These are phyloP conservation scores for Colletotrichum karsti DNA, from an alignment of 2,329 filamentous ascomycete species.

Conservation along the genomic window DNA sequence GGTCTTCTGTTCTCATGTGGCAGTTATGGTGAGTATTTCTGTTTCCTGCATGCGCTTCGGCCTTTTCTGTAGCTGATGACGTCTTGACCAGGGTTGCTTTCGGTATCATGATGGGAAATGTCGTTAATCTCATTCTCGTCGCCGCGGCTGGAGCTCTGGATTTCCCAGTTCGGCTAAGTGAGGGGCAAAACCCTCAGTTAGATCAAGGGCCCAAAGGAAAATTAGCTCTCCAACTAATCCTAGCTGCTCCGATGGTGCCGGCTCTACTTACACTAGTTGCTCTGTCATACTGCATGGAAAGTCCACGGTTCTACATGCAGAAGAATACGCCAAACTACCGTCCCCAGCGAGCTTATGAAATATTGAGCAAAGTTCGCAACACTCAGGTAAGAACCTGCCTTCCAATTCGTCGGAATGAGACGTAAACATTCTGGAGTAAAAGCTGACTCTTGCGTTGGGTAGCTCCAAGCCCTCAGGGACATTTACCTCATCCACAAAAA, in stretches of 20 bases:
- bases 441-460: neutral
- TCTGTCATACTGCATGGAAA: neutral
- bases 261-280: neutral
- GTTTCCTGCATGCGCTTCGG: neutral
- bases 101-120: neutral
- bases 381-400: neutral
- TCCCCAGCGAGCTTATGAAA: neutral
- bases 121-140: neutral
- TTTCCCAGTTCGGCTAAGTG: neutral
- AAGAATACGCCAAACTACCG: neutral
- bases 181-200: neutral
- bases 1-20: neutral
- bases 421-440: neutral
- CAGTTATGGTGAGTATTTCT: neutral
- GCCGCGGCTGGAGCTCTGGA: neutral
- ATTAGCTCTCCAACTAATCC: neutral
- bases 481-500: neutral
- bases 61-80: too few relatives aligned
- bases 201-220: neutral
- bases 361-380: neutral
- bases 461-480: neutral
- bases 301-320: constrained; percentile 1
- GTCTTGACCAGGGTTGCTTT: neutral
- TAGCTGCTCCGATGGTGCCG: neutral
- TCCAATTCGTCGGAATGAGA: neutral